Evolutionary conservation across 73 alveolate species (phyloP).

Genomic region (Paramecium primaurelia): DNA sequence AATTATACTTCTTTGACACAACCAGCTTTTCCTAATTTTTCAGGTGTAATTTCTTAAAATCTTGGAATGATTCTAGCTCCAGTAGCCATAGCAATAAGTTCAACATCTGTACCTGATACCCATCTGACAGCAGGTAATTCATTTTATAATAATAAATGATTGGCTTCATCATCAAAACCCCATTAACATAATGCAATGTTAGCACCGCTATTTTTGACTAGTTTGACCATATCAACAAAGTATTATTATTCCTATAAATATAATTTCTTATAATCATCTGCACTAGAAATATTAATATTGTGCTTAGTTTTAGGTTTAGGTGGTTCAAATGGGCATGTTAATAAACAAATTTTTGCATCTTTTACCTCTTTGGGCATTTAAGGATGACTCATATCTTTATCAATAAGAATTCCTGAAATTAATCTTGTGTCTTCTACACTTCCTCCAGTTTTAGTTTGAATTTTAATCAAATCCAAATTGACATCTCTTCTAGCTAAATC

Average conservation of each 20-base stretch:
- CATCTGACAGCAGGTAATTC: conserved; percentile 92
- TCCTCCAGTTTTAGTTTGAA: conserved; percentile 96
- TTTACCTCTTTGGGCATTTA: conserved; percentile 96
- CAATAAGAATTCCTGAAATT: conserved; percentile 93
- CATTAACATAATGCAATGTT: conserved; percentile 80
- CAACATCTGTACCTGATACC: conserved; percentile 99
- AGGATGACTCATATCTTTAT: conserved; percentile 99
- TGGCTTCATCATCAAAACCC: conserved; percentile 99
- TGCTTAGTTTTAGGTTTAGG: conserved; percentile 99
- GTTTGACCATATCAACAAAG: conserved; percentile 91
- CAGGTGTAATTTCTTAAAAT: conserved; percentile 93
- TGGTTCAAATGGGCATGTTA: conserved; percentile 99
- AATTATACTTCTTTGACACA: conserved; percentile 88
- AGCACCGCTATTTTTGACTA: conserved; percentile 94
- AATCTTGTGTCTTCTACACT: conserved; percentile 86
- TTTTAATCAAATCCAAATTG: conserved; percentile 97
- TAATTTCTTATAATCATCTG: conserved; percentile 96
- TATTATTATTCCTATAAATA: conserved; percentile 84
- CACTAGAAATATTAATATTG: conserved; percentile 93
- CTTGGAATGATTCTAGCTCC: conserved; percentile 98
- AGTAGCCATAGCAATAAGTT: conserved; percentile 99
- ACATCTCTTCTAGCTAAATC: conserved; percentile 96
- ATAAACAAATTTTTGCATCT: conserved; percentile 94
- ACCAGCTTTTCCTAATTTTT: conserved; percentile 95
- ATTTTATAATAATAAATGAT: conserved; percentile 86